Conservation (phyloP, 352 stramenopile species). For the Pythium plurisporium region DNA sequence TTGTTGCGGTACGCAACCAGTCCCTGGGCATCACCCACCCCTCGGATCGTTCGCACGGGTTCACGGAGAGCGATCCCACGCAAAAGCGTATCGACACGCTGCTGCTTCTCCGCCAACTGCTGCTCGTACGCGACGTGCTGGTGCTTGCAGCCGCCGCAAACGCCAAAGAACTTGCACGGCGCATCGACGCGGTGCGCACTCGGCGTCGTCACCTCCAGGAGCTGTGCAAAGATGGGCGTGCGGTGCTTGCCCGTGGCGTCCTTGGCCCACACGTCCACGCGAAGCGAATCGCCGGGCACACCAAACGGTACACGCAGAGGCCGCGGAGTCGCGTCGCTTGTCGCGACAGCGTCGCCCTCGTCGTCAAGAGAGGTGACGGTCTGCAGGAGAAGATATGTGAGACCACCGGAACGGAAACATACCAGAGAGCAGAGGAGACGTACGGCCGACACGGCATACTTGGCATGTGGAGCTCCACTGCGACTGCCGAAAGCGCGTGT, state of each 20-base stretch:
- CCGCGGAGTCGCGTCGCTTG: slow-evolving; percentile 5
- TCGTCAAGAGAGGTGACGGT: slow-evolving; percentile 26
- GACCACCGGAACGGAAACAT: neutral
- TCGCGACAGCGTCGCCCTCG: slow-evolving; percentile 47
- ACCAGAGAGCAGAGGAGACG: neutral
- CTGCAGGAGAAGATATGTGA: neutral
- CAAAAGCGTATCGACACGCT: slow-evolving; percentile 42
- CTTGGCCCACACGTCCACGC: slow-evolving; percentile 46
- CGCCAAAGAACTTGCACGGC: slow-evolving; percentile 63
- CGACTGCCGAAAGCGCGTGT: neutral
- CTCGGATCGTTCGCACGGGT: slow-evolving; percentile 37
- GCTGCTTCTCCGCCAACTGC: slow-evolving; percentile 66
- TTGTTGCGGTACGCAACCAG: slow-evolving; percentile 75
- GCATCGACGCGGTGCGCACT: slow-evolving; percentile 36
- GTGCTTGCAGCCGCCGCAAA: slow-evolving; percentile 65
- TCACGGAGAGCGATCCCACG: slow-evolving; percentile 7
- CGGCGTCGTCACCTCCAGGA: slow-evolving; percentile 19
- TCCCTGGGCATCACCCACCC: slow-evolving; percentile 8
- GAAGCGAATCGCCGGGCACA: slow-evolving; percentile 42
- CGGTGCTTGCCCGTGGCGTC: slow-evolving; percentile 34
- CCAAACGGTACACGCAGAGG: slow-evolving; percentile 46
- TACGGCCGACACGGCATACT: slow-evolving; percentile 12
- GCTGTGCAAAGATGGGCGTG: slow-evolving; percentile 39
- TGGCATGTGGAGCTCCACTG: slow-evolving; percentile 1
- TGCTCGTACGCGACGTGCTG: slow-evolving; percentile 57